Evolutionary conservation across 1,284 basidiomycete species (phyloP).

Genomic region (Sanghuangporus sanghuang): DNA sequence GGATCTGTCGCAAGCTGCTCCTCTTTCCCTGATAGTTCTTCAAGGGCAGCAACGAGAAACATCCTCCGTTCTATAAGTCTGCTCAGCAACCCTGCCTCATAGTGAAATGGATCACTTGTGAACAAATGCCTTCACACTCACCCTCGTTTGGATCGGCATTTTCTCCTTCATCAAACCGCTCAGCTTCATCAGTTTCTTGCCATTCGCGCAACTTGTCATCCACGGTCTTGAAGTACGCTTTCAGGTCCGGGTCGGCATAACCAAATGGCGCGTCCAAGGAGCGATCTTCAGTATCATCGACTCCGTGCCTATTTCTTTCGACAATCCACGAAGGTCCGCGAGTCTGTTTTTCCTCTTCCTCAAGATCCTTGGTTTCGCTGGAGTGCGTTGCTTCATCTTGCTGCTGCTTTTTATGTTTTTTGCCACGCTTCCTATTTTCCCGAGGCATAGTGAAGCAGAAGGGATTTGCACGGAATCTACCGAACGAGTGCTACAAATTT

Average conservation of each 20-base stretch:
- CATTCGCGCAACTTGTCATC: slow-evolving; percentile 83
- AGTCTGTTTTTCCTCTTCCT: slow-evolving; percentile 23
- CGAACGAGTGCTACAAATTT: no score
- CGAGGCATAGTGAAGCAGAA: slow-evolving; percentile 48
- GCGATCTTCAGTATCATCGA: slow-evolving; percentile 30
- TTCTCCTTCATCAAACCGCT: slow-evolving; percentile 36
- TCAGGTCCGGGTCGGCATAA: slow-evolving; percentile 80
- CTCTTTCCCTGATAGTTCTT: slow-evolving; percentile 83
- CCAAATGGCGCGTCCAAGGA: slow-evolving; percentile 76
- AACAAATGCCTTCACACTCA: slow-evolving; percentile 28
- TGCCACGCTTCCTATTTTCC: slow-evolving; percentile 73
- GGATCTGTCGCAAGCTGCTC: slow-evolving; percentile 87
- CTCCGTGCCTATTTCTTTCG: slow-evolving; percentile 27
- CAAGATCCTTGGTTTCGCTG: slow-evolving; percentile 14
- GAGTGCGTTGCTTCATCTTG: slow-evolving; percentile 25
- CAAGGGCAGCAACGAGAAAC: slow-evolving; percentile 80
- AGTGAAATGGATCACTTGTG: background rate
- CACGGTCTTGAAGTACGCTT: slow-evolving; percentile 87
- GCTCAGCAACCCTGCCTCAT: background rate
- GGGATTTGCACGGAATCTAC: background rate
- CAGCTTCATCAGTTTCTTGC: slow-evolving; percentile 47
- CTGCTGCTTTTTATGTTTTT: slow-evolving; percentile 58
- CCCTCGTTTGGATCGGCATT: slow-evolving; percentile 73
- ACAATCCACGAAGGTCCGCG: slow-evolving; percentile 65
- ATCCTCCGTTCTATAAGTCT: slow-evolving; percentile 61